Evolutionary conservation across 2,329 filamentous ascomycete genomes (phyloP).

Genomic region (Cladophialophora chaetospira): DNA sequence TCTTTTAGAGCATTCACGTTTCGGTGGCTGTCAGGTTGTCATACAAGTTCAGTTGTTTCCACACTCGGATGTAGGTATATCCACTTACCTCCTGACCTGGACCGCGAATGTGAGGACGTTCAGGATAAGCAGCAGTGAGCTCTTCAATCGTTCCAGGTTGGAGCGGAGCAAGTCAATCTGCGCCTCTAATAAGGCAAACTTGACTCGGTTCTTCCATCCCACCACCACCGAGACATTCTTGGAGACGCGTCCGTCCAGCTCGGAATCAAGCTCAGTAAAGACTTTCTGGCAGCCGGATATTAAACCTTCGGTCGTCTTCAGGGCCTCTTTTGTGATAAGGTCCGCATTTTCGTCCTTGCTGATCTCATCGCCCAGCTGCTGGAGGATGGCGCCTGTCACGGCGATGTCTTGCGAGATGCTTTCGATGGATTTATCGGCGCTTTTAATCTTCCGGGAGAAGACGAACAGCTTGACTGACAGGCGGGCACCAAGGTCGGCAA

Average conservation of each 20-base stretch:
- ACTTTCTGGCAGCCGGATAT: neutral
- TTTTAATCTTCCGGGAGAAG: conserved; percentile 35
- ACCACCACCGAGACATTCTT: neutral
- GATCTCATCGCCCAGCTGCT: conserved; percentile 34
- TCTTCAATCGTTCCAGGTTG: conserved; percentile 39
- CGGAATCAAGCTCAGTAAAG: neutral
- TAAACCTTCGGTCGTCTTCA: neutral
- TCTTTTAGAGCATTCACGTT: too few relatives aligned
- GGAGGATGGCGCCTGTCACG: conserved; percentile 35
- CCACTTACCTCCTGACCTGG: too few relatives aligned
- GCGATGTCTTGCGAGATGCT: conserved; percentile 36
- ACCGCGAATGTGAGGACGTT: neutral
- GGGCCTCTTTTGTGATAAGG: neutral
- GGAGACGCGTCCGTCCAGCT: neutral
- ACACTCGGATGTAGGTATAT: too few relatives aligned
- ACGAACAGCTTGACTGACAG: conserved; percentile 37
- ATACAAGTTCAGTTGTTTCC: too few relatives aligned
- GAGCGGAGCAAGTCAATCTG: conserved; percentile 34
- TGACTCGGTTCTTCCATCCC: neutral
- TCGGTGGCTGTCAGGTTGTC: too few relatives aligned
- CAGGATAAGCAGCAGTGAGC: neutral
- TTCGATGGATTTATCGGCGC: conserved; percentile 27
- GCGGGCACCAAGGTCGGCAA: conserved; percentile 36
- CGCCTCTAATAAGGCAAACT: conserved; percentile 25
- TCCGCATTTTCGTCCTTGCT: conserved; percentile 31